Evolutionary conservation across 257 asterid species (phyloP).

Genomic region (Linderniella brevidens): DNA sequence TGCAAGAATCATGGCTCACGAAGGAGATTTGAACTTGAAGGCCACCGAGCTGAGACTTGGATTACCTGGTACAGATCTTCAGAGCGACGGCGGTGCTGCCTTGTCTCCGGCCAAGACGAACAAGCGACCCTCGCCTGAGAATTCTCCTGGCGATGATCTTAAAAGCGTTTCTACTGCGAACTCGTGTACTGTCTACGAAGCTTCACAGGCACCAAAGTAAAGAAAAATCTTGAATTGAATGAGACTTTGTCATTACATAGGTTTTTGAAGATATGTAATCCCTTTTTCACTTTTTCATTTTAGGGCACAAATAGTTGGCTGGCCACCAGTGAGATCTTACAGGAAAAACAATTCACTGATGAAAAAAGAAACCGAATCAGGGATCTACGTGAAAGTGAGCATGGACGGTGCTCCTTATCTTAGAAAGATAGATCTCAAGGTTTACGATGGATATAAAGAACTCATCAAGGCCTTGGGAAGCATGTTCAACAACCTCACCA

Average conservation of each 20-base stretch:
- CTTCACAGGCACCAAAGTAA: slow-evolving; percentile 52
- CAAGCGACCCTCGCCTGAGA: slow-evolving; percentile 33
- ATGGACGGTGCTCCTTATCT: slow-evolving; percentile 70
- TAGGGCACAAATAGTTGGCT: slow-evolving; percentile 76
- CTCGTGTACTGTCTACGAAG: slow-evolving; percentile 13
- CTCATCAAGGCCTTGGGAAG: slow-evolving; percentile 35
- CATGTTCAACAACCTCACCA: slow-evolving; percentile 48
- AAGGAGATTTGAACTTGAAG: slow-evolving; percentile 36
- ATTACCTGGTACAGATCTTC: slow-evolving; percentile 36
- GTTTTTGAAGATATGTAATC: background rate
- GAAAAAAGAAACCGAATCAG: slow-evolving; percentile 27
- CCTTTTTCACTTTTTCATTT: background rate
- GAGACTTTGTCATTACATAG: background rate
- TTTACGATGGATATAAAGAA: slow-evolving; percentile 29
- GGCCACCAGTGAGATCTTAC: slow-evolving; percentile 69
- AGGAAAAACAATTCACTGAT: slow-evolving; percentile 12
- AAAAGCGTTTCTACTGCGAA: slow-evolving; percentile 12
- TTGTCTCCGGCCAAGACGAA: slow-evolving; percentile 20
- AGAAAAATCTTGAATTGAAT: slow-evolving; percentile 4
- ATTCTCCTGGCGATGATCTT: slow-evolving; percentile 14
- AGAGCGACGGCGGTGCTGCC: slow-evolving; percentile 15
- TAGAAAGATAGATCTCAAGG: slow-evolving; percentile 48
- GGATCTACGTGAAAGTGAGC: slow-evolving; percentile 48
- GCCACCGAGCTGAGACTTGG: slow-evolving; percentile 83
- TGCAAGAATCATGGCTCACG: slow-evolving; percentile 5